phyloP scores from a whole-genome alignment of 2,329 filamentous ascomycete species.

The Xylaria sp. region DNA sequence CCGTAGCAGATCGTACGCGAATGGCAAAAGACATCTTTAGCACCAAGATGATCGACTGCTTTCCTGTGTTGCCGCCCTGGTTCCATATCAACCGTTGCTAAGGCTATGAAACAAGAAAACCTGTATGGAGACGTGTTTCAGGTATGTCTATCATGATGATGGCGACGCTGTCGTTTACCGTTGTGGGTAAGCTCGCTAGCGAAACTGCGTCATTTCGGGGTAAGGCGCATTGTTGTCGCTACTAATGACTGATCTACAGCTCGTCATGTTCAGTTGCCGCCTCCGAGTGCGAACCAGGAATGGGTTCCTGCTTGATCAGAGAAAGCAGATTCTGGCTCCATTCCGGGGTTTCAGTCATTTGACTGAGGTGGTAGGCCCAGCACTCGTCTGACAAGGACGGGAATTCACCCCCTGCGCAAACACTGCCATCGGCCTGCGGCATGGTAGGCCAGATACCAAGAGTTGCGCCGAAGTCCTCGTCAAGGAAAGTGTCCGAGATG shows the following conservation, averaged over 20 bases:
- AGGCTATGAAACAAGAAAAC: background rate
- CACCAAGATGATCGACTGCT: background rate
- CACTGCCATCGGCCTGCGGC: slow-evolving; percentile 31
- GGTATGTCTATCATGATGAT: background rate
- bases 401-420: slow-evolving; percentile 33
- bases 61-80: background rate
- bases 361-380: slow-evolving; percentile 50
- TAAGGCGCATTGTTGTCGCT: too few relatives aligned
- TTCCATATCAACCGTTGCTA: background rate
- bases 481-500: slow-evolving; percentile 61
- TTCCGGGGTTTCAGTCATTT: slow-evolving; percentile 24
- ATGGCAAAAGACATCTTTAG: background rate
- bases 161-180: background rate
- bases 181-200: background rate
- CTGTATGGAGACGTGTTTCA: background rate
- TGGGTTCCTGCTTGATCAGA: slow-evolving; percentile 19
- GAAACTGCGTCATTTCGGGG: background rate
- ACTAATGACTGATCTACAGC: slow-evolving; percentile 6
- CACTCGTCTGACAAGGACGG: slow-evolving; percentile 45
- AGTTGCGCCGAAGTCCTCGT: slow-evolving; percentile 56
- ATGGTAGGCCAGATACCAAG: slow-evolving; percentile 51
- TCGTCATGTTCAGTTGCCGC: slow-evolving; percentile 9
- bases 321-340: slow-evolving; percentile 39
- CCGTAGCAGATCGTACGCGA: background rate
- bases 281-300: slow-evolving; percentile 1